phyloP scores from a whole-genome alignment of 1,284 basidiomycete genomes.

The Pseudomicrostroma phylloplanum region DNA sequence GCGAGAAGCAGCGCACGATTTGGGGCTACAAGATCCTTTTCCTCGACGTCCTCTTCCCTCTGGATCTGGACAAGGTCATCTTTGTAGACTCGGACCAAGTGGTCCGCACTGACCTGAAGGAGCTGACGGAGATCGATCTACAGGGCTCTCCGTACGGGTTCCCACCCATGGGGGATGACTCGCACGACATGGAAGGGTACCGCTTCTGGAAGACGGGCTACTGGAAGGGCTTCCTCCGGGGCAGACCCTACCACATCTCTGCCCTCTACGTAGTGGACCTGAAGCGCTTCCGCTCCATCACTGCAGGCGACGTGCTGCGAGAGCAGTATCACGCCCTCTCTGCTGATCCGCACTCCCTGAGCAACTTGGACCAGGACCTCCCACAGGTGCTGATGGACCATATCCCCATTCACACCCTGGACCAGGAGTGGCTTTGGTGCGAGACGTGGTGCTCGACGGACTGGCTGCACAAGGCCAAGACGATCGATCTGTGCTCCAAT shows the following conservation, averaged over 20 bases:
- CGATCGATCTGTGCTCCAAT: conserved; percentile 51
- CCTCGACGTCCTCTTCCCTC: conserved; percentile 94
- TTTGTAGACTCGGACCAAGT: conserved; percentile 88
- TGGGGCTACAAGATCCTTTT: conserved; percentile 99
- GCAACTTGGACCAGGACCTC: conserved; percentile 79
- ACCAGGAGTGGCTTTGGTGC: conserved; percentile 49
- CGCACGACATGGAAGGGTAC: conserved; percentile 87
- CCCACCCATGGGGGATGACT: conserved; percentile 94
- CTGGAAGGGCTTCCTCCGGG: conserved; percentile 40
- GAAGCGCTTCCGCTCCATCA: conserved; percentile 75
- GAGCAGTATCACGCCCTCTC: conserved; percentile 87
- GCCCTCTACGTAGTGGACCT: conserved; percentile 94
- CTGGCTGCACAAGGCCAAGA: conserved; percentile 42
- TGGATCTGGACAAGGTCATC: conserved; percentile 95
- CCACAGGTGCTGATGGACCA: conserved; percentile 30
- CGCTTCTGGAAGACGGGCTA: conserved; percentile 88
- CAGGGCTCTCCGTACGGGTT: conserved; percentile 64
- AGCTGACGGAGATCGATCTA: conserved; percentile 82
- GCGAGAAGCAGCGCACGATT: conserved; percentile 93
- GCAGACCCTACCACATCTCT: conserved; percentile 40
- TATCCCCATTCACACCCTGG: conserved; percentile 41
- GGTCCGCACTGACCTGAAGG: conserved; percentile 86
- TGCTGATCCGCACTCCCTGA: conserved; percentile 83
- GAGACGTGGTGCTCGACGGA: conserved; percentile 47
- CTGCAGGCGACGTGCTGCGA: conserved; percentile 73